Base-by-base conservation (phyloP, 768 basidiomycete species). In the Boletus reticulatus region DNA sequence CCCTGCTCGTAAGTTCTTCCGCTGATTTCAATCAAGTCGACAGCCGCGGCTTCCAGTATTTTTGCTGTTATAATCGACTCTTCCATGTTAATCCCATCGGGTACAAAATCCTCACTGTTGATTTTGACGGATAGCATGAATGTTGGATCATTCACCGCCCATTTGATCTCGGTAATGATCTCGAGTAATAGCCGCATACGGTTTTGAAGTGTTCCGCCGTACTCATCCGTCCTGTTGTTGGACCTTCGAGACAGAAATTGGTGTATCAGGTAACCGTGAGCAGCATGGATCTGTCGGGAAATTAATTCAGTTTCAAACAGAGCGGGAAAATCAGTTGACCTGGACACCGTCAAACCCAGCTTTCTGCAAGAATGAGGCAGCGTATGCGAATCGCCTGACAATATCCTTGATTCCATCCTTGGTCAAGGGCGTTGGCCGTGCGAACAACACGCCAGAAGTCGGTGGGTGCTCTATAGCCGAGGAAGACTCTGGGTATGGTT, bases 331-430 rank as follows among this genome's bases (percentile, higher is more conserved):
- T 45, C 14, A 11, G 3, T 29, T 57, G 42, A 78, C 71, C 70
- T 85, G 82, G 6, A 82, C 73, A 14, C 87, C 89, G 56, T 90
- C 88, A 58, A 89, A 89, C 0, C 84, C 87, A 27, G 87, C 86
- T 20, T 63, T 60, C 44, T 75, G 62, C 11, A 85, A 73, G 12
- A 83, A 83, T 27, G 72, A 72, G 4, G 87, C 84, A 2, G 82
- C 84, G 14, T 74, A 70, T 6, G 75, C 80, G 60, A 80, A 88
- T 12, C 79, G 68, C n/a, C 70, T 34, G 20, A 80, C 66, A 53
- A 81, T 80, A 52, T 84, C 79, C 41, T 71, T 62, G 47, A 86
- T 80, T 45, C 84, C 84, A 0, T 63, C 66, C 0, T 65, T 67
- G 0, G 78, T 81, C 36, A 85, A 66, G 1, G 76, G 72, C 4